Evolutionary conservation across 257 asterid species (phyloP), one percentile per base, ranked within the genome.

Genomic region (Rubia yunnanensis): DNA sequence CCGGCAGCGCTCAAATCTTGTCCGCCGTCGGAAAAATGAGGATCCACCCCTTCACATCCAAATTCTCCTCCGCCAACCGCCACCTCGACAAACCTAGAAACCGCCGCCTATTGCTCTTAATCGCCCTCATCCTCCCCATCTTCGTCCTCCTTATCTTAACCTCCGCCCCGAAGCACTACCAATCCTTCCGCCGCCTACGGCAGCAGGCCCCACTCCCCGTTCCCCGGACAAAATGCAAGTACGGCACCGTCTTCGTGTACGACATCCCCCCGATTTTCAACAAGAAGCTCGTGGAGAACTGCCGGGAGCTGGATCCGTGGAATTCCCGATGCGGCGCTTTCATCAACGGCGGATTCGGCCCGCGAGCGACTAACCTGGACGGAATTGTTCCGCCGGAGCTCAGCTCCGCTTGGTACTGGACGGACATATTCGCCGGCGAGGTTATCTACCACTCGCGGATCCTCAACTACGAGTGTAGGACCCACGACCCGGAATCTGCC

Each of bases 241-340:
- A 82, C 54, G 96, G 96, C 14, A 75, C 84, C 7, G 79, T 89
- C 56, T 89, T 63, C 74, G 86, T 83, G 27, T 89, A 89, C 82
- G 86, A 86, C 5, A 82, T 89, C 0, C 96, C 95, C 3, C 31
- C 88, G 15, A 35, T 70, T 7, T 78, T 81, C 64, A 86, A 89
- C 70, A 55, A 27, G 26, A 95, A 86, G 24, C 56, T 89, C 60
- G 35, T 72, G 13, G 71, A 73, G 41, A 73, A 78, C 20, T 86
- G 92, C 67, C 71, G 79, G 26, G 96, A 86, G 35, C 75, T 89
- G 10, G 81, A 85, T 54, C 86, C 74, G 0, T 85, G 96, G 92
- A 79, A 83, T n/a, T 89, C 95, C 85, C 86, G 83, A 34, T 86
- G 96, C 76, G 92, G 90, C 24, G 80, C 87, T 22, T 35, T 79